A percentile compares a stretch with the other conserved stretches of the same genome.
Conservation (phyloP, 2,329 filamentous ascomycete genomes). For the Monosporascus sp. region DNA sequence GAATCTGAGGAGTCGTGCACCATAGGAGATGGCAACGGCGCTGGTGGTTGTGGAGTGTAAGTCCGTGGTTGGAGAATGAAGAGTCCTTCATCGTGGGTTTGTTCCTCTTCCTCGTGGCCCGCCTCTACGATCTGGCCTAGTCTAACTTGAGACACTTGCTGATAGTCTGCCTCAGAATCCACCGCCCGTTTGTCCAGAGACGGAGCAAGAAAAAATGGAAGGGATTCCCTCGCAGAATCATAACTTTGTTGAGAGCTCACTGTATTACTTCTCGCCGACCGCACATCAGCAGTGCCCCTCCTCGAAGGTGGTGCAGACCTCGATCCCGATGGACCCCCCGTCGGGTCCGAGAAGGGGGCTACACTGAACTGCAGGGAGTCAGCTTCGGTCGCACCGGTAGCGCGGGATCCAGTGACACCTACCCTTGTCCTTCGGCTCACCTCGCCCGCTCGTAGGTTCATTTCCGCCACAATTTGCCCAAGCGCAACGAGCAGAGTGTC, state of each 20-base stretch:
- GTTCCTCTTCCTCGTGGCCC: slow-evolving; percentile 15
- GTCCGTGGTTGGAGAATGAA: slow-evolving; percentile 54
- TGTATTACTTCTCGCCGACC: slow-evolving; percentile 16
- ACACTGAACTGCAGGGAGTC: slow-evolving; percentile 22
- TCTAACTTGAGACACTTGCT: slow-evolving; percentile 9
- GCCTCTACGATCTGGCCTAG: slow-evolving; percentile 14
- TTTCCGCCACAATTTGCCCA: slow-evolving; percentile 73
- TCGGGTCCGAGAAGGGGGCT: slow-evolving; percentile 20
- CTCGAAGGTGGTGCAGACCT: slow-evolving; percentile 15
- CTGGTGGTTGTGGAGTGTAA: slow-evolving; percentile 48
- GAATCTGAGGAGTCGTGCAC: slow-evolving; percentile 26
- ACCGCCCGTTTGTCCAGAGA: slow-evolving; percentile 12
- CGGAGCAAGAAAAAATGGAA: slow-evolving; percentile 25
- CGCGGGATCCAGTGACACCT: slow-evolving; percentile 30
- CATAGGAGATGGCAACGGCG: slow-evolving; percentile 44
- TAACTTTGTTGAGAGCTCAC: slow-evolving; percentile 19
- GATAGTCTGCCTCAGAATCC: slow-evolving; percentile 9
- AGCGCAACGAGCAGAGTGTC: slow-evolving; percentile 67
- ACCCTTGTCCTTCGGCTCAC: slow-evolving; percentile 75
- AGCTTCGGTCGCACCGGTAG: slow-evolving; percentile 5
- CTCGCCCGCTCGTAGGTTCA: slow-evolving; percentile 78
- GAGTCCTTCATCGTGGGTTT: slow-evolving; percentile 34
- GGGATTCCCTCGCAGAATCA: slow-evolving; percentile 18
- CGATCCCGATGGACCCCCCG: slow-evolving; percentile 9
- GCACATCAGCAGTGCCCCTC: slow-evolving; percentile 13